These are phyloP conservation scores for Auricularia auricula-judae DNA, from an alignment of 768 basidiomycete genomes.

Conservation along the genomic window DNA sequence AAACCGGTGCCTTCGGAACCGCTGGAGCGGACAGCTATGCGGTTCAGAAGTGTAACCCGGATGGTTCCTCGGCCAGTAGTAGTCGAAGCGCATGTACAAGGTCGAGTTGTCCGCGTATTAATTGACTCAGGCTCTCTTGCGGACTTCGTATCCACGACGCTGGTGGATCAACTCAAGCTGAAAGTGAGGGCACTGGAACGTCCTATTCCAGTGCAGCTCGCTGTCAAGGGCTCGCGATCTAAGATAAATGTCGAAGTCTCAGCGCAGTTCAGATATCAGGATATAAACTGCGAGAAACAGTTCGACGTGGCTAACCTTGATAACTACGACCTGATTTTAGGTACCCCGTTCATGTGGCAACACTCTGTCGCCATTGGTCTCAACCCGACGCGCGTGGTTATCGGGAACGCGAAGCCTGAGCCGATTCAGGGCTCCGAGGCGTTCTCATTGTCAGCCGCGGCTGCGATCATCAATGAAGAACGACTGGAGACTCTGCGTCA, in stretches of 20 bases:
- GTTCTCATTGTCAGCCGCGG: not conserved
- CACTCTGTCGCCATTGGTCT: conserved; percentile 19
- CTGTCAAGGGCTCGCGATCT: conserved; percentile 4
- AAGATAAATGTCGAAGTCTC: conserved; percentile 1
- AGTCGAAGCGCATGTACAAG: not conserved
- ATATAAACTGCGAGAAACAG: not conserved
- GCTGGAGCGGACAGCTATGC: not conserved
- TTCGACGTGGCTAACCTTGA: conserved; percentile 27
- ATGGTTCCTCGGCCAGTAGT: not conserved
- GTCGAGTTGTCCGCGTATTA: not conserved
- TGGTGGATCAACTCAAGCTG: not conserved
- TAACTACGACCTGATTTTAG: conserved; percentile 25
- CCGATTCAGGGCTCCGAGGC: not conserved
- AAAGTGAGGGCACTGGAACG: not conserved
- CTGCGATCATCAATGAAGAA: not conserved
- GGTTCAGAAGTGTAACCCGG: not conserved
- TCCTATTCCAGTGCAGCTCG: conserved; percentile 8
- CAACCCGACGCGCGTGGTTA: conserved; percentile 9
- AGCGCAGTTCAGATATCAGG: conserved; percentile 4
- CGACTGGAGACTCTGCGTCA: not conserved
- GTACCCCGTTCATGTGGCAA: conserved; percentile 26
- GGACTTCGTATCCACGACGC: not conserved
- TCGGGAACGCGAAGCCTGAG: conserved; percentile 6
- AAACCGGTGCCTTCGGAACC: not conserved
- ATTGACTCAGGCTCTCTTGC: not conserved